These are phyloP conservation scores for Fusarium caatingaense DNA, from an alignment of 2,329 filamentous ascomycete species.

Conservation along the genomic window DNA sequence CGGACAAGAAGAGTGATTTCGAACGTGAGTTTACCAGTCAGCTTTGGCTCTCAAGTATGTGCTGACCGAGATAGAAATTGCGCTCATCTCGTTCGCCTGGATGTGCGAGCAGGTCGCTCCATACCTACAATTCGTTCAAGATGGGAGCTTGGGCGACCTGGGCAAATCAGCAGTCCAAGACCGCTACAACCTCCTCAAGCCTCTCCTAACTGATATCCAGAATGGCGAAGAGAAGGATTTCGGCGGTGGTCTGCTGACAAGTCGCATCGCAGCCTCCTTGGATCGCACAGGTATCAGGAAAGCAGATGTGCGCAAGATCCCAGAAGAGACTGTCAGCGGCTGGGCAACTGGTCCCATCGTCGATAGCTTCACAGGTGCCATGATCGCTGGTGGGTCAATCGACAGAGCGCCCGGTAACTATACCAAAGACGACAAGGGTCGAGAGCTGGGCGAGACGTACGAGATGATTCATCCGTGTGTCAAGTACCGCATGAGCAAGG, in stretches of 20 bases:
- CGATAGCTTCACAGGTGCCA: conserved; percentile 41
- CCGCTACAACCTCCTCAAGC: conserved; percentile 38
- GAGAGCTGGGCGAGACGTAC: conserved; percentile 26
- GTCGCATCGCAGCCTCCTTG: conserved; percentile 18
- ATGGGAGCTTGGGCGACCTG: conserved; percentile 23
- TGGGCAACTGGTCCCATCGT: conserved; percentile 44
- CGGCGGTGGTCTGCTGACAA: conserved; percentile 23
- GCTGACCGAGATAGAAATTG: conserved; percentile 38
- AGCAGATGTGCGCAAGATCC: conserved; percentile 26
- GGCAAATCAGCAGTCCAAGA: conserved; percentile 35
- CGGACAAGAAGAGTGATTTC: conserved; percentile 41
- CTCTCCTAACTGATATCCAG: conserved; percentile 30
- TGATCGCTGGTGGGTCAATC: conserved; percentile 27
- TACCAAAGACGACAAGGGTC: conserved; percentile 22
- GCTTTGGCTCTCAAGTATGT: not conserved
- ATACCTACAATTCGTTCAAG: conserved; percentile 27
- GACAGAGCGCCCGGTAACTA: conserved; percentile 37
- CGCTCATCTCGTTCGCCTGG: conserved; percentile 44
- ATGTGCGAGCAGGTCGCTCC: conserved; percentile 45
- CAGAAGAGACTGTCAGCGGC: conserved; percentile 32
- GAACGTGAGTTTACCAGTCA: conserved; percentile 29
- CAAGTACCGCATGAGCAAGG: conserved; percentile 39
- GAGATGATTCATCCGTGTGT: conserved; percentile 42
- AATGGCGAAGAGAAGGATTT: conserved; percentile 35
- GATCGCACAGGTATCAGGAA: conserved; percentile 33